Evolutionary conservation across 352 stramenopile genomes (phyloP), one percentile per base, ranked within the genome.

Genomic region (Peronospora farinosa): DNA sequence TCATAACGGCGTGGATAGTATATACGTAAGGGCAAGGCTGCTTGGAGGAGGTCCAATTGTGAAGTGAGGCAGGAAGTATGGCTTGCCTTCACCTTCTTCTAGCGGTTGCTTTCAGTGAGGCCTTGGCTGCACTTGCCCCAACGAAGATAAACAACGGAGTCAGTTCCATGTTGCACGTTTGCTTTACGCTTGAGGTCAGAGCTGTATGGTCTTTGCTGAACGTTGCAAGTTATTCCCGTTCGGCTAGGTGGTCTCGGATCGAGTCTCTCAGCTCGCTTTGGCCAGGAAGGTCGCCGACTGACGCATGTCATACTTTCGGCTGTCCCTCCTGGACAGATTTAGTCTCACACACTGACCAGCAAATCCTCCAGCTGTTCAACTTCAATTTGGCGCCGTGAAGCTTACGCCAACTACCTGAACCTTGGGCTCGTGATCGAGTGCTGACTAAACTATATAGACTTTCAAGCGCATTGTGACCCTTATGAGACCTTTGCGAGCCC

Each of bases 131-230:
- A 39, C 40, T 33, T 16, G 32, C 31, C 19, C 17, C 21, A 32
- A 30, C 12, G 40, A 46, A 31, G 15, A 37, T 37, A 54, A 15
- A 51, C 40, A 49, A 47, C 12, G 21, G 19, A 15, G 25, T 25
- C 17, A 40, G 40, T 57, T 62, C 35, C 47, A 64, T 51, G 43
- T 63, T 59, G 50, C 56, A 60, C 21, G 43, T 21, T 60, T 65
- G 51, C 45, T 52, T 64, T 43, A 36, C 37, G 28, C 40, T 1
- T 51, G 41, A 31, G 40, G 40, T 15, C 57, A 65, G 57, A 21
- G 51, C 17, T 23, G 16, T 27, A 12, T 43, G n/a, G 19, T 37
- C 47, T 16, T 11, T 28, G 28, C 40, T 60, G 57, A 50, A 65
- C 51, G 3, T 43, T 36, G 19, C 12, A 7, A 25, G n/a, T 51